These are phyloP conservation scores for Kurtzmaniella quercitrusa DNA, from an alignment of 1,139 yeast species.

Conservation along the genomic window DNA sequence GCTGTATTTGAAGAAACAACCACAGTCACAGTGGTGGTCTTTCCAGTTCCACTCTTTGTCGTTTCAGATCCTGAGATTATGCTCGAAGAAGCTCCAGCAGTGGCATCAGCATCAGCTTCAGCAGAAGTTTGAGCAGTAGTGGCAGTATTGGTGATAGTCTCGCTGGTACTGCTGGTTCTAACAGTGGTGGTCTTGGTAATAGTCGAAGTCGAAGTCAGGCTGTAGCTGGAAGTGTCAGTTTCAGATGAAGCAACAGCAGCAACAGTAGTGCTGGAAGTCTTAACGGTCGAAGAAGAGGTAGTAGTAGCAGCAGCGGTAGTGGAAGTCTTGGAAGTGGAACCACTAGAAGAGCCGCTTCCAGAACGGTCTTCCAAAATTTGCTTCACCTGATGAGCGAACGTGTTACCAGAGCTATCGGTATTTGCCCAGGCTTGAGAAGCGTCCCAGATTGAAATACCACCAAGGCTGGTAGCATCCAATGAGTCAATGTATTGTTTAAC, in stretches of 20 bases:
- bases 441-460: slow-evolving; percentile 91
- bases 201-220: not conserved
- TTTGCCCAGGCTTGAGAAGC: slow-evolving; percentile 76
- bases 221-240: not conserved
- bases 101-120: not conserved
- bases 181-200: not conserved
- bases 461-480: slow-evolving; percentile 51
- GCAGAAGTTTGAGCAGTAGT: slow-evolving; percentile 3
- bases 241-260: slow-evolving; percentile 7
- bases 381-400: slow-evolving; percentile 42
- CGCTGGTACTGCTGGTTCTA: not conserved
- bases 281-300: slow-evolving; percentile 5
- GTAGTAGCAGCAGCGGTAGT: slow-evolving; percentile 5
- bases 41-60: too few relatives aligned
- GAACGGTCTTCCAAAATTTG: slow-evolving; percentile 12
- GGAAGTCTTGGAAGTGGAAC: slow-evolving; percentile 6
- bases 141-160: not conserved
- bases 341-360: slow-evolving; percentile 2
- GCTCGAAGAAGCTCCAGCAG: slow-evolving; percentile 3
- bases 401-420: slow-evolving; percentile 35
- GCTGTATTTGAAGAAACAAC: not conserved
- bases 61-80: slow-evolving; percentile 2
- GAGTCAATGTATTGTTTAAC: slow-evolving; percentile 22
- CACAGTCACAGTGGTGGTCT: not conserved
- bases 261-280: slow-evolving; percentile 8